Conservation (phyloP, 176 grass and related monocot genomes). For the Avena sativa region DNA sequence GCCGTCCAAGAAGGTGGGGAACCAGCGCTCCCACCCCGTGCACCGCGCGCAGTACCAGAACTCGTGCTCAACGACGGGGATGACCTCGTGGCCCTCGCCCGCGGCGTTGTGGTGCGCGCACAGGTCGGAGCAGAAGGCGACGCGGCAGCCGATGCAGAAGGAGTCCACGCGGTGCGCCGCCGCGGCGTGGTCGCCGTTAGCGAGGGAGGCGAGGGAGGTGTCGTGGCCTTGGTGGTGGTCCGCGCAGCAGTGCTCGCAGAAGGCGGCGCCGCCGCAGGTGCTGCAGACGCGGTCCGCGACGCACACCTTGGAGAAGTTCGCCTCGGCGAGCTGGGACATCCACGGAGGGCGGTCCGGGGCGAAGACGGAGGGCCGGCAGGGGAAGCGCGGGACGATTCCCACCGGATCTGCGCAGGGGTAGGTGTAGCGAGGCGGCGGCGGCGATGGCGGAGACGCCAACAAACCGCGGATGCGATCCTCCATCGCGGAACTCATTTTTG, state of each 20-base stretch:
- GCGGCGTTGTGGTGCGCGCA: conserved; percentile 16
- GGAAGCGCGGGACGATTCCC: no score
- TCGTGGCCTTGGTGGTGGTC: conserved; percentile 22
- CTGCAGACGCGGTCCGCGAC: conserved; percentile 1
- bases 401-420: no score
- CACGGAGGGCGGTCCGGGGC: background rate
- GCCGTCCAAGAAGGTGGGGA: background rate
- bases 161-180: background rate
- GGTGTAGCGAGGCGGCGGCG: no score
- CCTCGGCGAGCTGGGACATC: background rate
- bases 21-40: background rate
- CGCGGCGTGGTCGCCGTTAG: background rate
- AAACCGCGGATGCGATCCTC: no score
- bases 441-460: no score
- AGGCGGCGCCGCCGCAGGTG: conserved; percentile 14
- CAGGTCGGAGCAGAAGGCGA: conserved; percentile 22
- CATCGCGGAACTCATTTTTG: no score
- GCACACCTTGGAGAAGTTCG: conserved; percentile 4
- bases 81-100: background rate
- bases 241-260: conserved; percentile 32
- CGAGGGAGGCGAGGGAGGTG: background rate
- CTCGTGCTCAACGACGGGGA: conserved; percentile 9
- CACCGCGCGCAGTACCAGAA: background rate
- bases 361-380: background rate
- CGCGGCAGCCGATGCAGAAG: conserved; percentile 27